Evolutionary conservation across 140 eudicot genomes (phyloP).

Genomic region (Bidens hawaiensis): DNA sequence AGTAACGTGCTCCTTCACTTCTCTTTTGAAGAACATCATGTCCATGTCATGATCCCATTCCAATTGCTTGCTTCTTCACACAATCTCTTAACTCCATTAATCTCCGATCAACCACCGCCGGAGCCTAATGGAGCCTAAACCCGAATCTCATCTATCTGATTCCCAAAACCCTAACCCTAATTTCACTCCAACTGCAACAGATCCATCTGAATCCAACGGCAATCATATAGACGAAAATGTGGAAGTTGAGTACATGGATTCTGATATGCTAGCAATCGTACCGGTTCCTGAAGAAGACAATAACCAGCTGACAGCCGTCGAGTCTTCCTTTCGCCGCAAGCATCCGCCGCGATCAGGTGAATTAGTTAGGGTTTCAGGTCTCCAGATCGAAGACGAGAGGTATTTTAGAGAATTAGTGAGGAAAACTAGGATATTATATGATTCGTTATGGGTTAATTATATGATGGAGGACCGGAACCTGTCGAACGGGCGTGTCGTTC

Average conservation of each 20-base stretch:
- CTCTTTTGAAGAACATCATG: too few species aligned
- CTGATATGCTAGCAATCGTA: constrained; percentile 56
- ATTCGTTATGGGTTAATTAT: constrained; percentile 42
- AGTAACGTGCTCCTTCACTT: too few species aligned
- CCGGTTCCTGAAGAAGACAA: constrained; percentile 44
- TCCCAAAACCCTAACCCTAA: constrained; percentile 18
- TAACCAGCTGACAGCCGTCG: constrained; percentile 21
- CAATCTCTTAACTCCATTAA: too few species aligned
- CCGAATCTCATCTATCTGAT: constrained; percentile 46
- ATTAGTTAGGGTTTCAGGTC: constrained; percentile 68
- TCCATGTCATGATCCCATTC: too few species aligned
- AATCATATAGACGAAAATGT: constrained; percentile 18
- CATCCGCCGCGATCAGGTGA: constrained; percentile 52
- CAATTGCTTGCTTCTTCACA: too few species aligned
- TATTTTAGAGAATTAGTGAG: constrained; percentile 55
- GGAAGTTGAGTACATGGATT: constrained; percentile 30
- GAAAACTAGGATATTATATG: constrained; percentile 56
- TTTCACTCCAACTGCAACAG: not conserved
- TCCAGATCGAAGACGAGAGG: constrained; percentile 41
- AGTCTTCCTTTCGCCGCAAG: constrained; percentile 26
- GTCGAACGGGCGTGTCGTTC: constrained; percentile 2
- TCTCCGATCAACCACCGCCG: not conserved
- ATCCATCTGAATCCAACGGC: not conserved
- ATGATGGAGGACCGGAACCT: constrained; percentile 31
- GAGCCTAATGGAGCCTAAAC: constrained; percentile 40